These are phyloP conservation scores for Candida namnaoensis DNA, from an alignment of 805 yeast genomes.

Conservation along the genomic window DNA sequence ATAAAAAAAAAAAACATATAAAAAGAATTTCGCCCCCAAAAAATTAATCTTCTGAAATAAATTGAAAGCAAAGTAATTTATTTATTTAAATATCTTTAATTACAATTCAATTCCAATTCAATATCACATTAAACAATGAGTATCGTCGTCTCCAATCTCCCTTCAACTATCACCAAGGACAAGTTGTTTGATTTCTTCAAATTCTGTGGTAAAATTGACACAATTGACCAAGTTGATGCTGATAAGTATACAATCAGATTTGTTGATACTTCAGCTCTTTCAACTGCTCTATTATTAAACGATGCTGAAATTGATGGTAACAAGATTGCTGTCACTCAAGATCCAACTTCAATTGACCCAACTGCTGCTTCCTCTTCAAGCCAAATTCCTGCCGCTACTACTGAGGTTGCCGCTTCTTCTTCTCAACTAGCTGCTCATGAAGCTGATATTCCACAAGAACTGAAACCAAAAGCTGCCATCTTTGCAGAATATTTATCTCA, in stretches of 20 bases:
- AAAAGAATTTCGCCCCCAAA: too few species aligned
- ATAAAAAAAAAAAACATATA: too few species aligned
- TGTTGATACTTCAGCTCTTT: slow-evolving; percentile 49
- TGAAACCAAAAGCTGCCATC: slow-evolving; percentile 67
- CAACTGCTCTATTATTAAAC: slow-evolving; percentile 61
- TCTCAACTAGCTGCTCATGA: too few species aligned
- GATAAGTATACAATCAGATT: slow-evolving; percentile 38
- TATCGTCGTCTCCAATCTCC: slow-evolving; percentile 49
- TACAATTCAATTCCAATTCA: too few species aligned
- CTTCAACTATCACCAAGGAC: slow-evolving; percentile 36
- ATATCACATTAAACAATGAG: slow-evolving; percentile 7
- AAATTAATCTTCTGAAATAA: too few species aligned
- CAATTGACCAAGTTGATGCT: slow-evolving; percentile 11
- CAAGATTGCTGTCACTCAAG: slow-evolving; percentile 37
- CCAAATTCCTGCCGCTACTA: slow-evolving; percentile 6
- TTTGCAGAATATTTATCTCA: slow-evolving; percentile 68
- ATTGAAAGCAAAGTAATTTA: too few species aligned
- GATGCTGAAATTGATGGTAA: slow-evolving; percentile 67
- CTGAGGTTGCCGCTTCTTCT: slow-evolving; percentile 1
- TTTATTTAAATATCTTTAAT: too few species aligned
- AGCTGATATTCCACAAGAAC: slow-evolving; percentile 65
- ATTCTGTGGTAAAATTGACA: slow-evolving; percentile 55
- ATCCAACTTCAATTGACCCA: not conserved
- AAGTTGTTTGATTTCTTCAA: slow-evolving; percentile 61
- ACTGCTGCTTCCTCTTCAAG: slow-evolving; percentile 1